A percentile compares a stretch with the other conserved stretches of the same genome.
These are phyloP conservation scores for Kurtzmaniella fragi DNA, from an alignment of 805 yeast genomes.

Conservation along the genomic window DNA sequence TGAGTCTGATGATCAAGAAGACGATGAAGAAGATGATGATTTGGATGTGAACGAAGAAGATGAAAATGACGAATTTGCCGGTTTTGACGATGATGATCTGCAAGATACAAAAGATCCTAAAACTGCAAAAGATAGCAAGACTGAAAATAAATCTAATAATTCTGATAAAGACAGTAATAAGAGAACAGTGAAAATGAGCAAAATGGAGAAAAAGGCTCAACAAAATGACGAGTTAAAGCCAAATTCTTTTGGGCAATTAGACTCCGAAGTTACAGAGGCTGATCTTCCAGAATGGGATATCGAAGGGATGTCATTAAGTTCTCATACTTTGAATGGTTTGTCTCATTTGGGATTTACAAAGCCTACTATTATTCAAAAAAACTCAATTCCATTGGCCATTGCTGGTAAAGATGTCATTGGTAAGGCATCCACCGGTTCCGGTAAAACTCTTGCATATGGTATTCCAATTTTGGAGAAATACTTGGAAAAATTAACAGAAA, in stretches of 20 bases:
- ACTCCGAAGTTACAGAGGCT: conserved; percentile 28
- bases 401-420: conserved; percentile 80
- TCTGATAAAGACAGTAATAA: not conserved
- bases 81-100: conserved; percentile 16
- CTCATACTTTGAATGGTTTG: conserved; percentile 59
- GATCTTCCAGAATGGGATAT: conserved; percentile 60
- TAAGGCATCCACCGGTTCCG: conserved; percentile 96
- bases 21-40: conserved; percentile 16
- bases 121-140: not conserved
- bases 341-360: conserved; percentile 48
- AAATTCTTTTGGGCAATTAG: conserved; percentile 4
- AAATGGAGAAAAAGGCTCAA: conserved; percentile 5
- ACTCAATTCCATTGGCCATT: conserved; percentile 68
- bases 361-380: conserved; percentile 84
- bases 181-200: conserved; percentile 4
- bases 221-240: conserved; percentile 4
- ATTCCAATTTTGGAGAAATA: conserved; percentile 80
- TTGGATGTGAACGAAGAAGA: conserved; percentile 18
- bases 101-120: not conserved
- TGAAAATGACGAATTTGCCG: conserved; percentile 24
- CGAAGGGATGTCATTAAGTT: conserved; percentile 42
- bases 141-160: not conserved
- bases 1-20: conserved; percentile 14
- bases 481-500: conserved; percentile 19
- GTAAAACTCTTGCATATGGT: conserved; percentile 95